These are phyloP conservation scores for Fraxinus americana DNA, from an alignment of 257 asterid genomes.

Conservation along the genomic window DNA sequence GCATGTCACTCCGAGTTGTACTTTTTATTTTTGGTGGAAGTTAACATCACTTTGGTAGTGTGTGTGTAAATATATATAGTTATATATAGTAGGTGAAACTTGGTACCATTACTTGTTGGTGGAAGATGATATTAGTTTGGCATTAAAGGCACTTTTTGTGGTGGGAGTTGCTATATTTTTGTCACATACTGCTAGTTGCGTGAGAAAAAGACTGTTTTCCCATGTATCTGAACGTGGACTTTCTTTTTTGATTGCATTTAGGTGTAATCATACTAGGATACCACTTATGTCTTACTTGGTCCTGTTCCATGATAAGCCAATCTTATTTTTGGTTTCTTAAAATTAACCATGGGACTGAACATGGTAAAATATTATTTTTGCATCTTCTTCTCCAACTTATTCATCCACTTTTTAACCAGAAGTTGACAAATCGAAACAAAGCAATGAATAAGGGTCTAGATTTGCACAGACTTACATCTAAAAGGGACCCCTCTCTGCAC, in stretches of 20 bases:
- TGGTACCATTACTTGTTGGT: constrained; percentile 31
- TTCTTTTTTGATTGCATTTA: neutral
- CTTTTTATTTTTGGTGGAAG: constrained; percentile 25
- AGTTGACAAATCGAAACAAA: neutral
- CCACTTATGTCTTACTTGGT: neutral
- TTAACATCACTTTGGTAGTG: constrained; percentile 25
- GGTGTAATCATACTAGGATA: constrained; percentile 40
- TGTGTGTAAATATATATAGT: neutral
- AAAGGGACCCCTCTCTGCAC: neutral
- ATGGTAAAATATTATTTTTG: neutral
- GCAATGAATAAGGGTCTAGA: neutral
- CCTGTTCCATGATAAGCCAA: constrained; percentile 1
- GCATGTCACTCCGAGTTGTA: neutral
- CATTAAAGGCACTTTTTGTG: constrained; percentile 21
- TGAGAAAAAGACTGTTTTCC: constrained; percentile 17
- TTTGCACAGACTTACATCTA: neutral
- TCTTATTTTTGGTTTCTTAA: neutral
- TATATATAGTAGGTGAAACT: constrained; percentile 1
- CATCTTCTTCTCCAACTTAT: neutral
- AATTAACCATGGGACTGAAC: neutral
- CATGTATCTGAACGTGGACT: constrained; percentile 3
- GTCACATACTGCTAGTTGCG: constrained; percentile 12
- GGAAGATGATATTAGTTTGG: constrained; percentile 25
- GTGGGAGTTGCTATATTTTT: constrained; percentile 14
- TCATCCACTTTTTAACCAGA: neutral